Base-by-base conservation (phyloP, 2,329 filamentous ascomycete genomes). In the Epichloe brachyelytri region DNA sequence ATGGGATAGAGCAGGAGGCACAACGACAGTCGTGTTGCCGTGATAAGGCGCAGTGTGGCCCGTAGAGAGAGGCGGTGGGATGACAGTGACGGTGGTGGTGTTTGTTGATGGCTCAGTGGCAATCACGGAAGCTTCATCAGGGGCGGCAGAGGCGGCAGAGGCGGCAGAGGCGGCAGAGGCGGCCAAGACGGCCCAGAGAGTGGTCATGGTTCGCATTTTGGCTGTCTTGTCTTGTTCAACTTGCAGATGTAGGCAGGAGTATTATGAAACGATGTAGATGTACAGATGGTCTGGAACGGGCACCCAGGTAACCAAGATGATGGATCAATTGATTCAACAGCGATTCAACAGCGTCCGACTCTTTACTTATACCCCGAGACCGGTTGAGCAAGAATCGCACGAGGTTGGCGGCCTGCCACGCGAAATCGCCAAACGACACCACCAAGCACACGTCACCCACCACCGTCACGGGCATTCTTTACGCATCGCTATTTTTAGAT, bases 201-300 rank as follows among this genome's bases (percentile, higher is more conserved):
- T 38, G 40, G 54, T 39, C 17, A 49, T 51, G 51, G 51, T 49
- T 49, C 57, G 58, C 58, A 59, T 59, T 49, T 50, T 57, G 52
- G 46, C 19, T 14, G n/a, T n/a, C 36, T 46, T 20, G 33, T 22
- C 17, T 38, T 38, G 36, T 38, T n/a, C n/a, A n/a, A n/a, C 12
- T 38, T 38, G 14, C 12, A 38, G 12, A 14, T 38, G 36, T n/a
- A 38, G 15, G 36, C 12, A 38, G 14, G 36, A 38, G 36, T 14
- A 38, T 6, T 15, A n/a, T 7, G 6, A n/a, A 37, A 3, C 11
- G 12, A 37, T n/a, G 36, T 5, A 37, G 36, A 37, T 37, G 36
- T 37, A 3, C 26, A 10, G 26, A 30, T 30, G 26, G 26, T 30
- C 1, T 30, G 26, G 8, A 30, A 30, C 26, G 26, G 26, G 36